Evolutionary conservation across 2,329 filamentous ascomycete genomes (phyloP).

Genomic region (Ophiosphaerella narmari): DNA sequence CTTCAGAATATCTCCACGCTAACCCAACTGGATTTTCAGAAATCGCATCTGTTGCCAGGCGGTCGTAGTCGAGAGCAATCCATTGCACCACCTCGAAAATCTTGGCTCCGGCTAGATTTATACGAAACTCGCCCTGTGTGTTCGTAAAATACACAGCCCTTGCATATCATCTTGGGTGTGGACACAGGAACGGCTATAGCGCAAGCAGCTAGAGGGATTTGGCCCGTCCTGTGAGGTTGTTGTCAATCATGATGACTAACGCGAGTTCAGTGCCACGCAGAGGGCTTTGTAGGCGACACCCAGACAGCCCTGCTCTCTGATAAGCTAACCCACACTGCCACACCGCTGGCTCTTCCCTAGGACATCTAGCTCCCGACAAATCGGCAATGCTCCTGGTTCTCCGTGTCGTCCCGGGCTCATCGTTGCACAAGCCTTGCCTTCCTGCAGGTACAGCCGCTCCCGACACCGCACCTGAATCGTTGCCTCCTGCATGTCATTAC

Average conservation of each 20-base stretch:
- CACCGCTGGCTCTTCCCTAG: constrained; percentile 26
- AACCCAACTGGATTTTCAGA: no score
- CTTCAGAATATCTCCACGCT: no score
- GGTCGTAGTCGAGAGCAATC: no score
- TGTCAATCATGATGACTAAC: constrained; percentile 29
- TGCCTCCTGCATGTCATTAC: constrained; percentile 22
- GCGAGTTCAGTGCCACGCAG: constrained; percentile 7
- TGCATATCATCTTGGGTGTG: background rate
- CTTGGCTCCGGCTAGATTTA: no score
- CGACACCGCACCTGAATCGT: constrained; percentile 22
- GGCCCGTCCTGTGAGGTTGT: background rate
- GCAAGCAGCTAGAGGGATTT: background rate
- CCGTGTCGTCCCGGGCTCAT: constrained; percentile 23
- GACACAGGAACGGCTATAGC: background rate
- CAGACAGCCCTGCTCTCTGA: constrained; percentile 17
- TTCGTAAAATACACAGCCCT: background rate
- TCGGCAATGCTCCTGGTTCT: constrained; percentile 19
- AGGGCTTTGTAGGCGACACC: constrained; percentile 9
- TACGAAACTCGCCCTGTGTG: no score
- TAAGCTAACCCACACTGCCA: constrained; percentile 39
- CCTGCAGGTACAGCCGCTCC: constrained; percentile 41
- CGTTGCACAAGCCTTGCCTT: constrained; percentile 23
- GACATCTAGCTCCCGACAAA: constrained; percentile 31
- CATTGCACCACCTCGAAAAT: no score
- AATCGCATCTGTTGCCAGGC: no score